Conservation (phyloP, 2,329 filamentous ascomycete species). For the Aspergillus thermomutatus region DNA sequence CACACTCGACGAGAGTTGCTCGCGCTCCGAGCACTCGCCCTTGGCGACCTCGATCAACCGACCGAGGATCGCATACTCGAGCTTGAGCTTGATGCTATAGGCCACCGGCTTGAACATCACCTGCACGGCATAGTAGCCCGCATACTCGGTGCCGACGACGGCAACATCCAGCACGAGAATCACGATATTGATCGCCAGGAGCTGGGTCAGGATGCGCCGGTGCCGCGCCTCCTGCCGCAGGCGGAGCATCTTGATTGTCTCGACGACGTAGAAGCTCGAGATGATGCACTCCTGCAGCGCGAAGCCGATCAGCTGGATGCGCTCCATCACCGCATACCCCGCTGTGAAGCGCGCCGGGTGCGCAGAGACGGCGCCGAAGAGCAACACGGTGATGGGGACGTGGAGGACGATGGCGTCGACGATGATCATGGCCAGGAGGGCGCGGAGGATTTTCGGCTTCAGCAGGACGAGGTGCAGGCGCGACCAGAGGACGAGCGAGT, state of each 20-base stretch:
- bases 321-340: slow-evolving; percentile 46
- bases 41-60: slow-evolving; percentile 32
- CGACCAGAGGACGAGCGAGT: slow-evolving; percentile 47
- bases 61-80: slow-evolving; percentile 54
- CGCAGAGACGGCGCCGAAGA: slow-evolving; percentile 32
- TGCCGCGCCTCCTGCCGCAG: slow-evolving; percentile 15
- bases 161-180: slow-evolving; percentile 45
- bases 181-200: slow-evolving; percentile 52
- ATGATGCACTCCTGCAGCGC: slow-evolving; percentile 53
- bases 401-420: slow-evolving; percentile 39
- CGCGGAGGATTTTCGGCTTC: slow-evolving; percentile 31
- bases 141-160: slow-evolving; percentile 38
- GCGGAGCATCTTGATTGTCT: slow-evolving; percentile 38
- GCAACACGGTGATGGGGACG: slow-evolving; percentile 37
- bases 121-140: slow-evolving; percentile 37
- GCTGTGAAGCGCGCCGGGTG: slow-evolving; percentile 17
- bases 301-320: slow-evolving; percentile 52
- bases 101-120: slow-evolving; percentile 36
- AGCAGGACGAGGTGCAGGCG: slow-evolving; percentile 43
- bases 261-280: slow-evolving; percentile 49
- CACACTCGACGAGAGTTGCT: background rate
- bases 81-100: slow-evolving; percentile 43
- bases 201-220: slow-evolving; percentile 25
- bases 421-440: slow-evolving; percentile 44
- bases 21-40: background rate